These are phyloP conservation scores for Penicillium lividum DNA, from an alignment of 495 filamentous ascomycete species.

Conservation along the genomic window DNA sequence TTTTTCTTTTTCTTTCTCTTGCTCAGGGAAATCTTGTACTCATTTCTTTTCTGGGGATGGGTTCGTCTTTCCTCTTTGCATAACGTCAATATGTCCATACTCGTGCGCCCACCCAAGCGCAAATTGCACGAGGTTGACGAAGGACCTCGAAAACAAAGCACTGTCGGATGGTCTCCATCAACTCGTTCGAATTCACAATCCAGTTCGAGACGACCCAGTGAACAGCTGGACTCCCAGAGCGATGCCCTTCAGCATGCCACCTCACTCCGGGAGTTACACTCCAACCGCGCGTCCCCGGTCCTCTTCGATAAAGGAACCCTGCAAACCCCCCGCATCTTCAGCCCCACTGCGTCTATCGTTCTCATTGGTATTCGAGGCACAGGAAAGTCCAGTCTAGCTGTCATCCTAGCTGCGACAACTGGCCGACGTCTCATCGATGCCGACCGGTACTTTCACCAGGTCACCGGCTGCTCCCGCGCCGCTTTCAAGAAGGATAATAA, in stretches of 20 bases:
- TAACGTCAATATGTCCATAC: slow-evolving; percentile 36
- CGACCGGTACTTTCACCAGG: slow-evolving; percentile 68
- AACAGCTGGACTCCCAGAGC: slow-evolving; percentile 24
- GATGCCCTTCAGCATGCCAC: slow-evolving; percentile 24
- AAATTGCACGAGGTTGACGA: slow-evolving; percentile 36
- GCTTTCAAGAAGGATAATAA: slow-evolving; percentile 63
- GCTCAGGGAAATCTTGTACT: background rate
- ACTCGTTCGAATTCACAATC: slow-evolving; percentile 6
- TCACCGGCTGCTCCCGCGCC: slow-evolving; percentile 61
- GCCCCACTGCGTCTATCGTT: slow-evolving; percentile 66
- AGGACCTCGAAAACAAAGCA: slow-evolving; percentile 25
- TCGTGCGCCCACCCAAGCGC: slow-evolving; percentile 41
- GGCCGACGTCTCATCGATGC: slow-evolving; percentile 69
- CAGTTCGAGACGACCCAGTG: slow-evolving; percentile 23
- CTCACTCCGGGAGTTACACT: slow-evolving; percentile 32
- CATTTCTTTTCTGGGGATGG: slow-evolving; percentile 13
- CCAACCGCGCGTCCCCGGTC: slow-evolving; percentile 36
- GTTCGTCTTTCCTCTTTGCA: slow-evolving; percentile 5
- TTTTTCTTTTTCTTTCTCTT: background rate
- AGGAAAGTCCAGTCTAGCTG: slow-evolving; percentile 74
- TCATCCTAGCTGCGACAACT: slow-evolving; percentile 73
- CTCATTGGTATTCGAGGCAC: slow-evolving; percentile 74
- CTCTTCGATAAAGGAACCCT: slow-evolving; percentile 31
- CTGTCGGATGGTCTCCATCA: background rate
- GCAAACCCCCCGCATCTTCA: slow-evolving; percentile 47